Evolutionary conservation across 192 early-diverging fungal genomes (phyloP).

Genomic region (Phycomyces blakesleeanus): DNA sequence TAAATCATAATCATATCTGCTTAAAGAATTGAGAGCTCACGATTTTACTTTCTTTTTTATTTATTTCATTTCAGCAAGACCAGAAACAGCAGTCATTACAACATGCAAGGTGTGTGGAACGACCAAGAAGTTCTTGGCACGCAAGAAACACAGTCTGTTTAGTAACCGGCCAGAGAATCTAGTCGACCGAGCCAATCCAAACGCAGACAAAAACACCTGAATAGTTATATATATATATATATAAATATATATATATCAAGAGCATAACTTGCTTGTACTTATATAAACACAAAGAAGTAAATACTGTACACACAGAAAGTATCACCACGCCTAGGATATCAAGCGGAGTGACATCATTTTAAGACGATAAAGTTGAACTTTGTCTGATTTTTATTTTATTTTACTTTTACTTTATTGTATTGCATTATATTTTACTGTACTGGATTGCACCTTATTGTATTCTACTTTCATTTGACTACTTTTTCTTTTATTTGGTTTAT

Average conservation of each 20-base stretch:
- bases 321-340: background rate
- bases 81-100: constrained; percentile 28
- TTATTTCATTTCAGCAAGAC: constrained; percentile 23
- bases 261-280: no score
- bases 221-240: background rate
- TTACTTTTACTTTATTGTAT: no score
- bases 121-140: constrained; percentile 15
- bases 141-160: constrained; percentile 8
- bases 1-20: background rate
- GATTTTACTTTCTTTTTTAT: no score
- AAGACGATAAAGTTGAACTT: background rate
- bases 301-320: background rate
- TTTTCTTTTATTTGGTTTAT: no score
- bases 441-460: no score
- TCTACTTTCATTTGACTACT: no score
- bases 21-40: background rate
- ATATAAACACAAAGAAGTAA: background rate
- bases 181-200: background rate
- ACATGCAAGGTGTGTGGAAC: constrained; percentile 42
- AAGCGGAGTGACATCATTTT: background rate
- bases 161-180: constrained; percentile 4
- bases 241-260: background rate
- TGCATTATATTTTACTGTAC: no score
- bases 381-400: no score
- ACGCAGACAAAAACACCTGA: background rate